phyloP scores from a whole-genome alignment of 2,329 filamentous ascomycete genomes.

The Exserohilum rostratum region DNA sequence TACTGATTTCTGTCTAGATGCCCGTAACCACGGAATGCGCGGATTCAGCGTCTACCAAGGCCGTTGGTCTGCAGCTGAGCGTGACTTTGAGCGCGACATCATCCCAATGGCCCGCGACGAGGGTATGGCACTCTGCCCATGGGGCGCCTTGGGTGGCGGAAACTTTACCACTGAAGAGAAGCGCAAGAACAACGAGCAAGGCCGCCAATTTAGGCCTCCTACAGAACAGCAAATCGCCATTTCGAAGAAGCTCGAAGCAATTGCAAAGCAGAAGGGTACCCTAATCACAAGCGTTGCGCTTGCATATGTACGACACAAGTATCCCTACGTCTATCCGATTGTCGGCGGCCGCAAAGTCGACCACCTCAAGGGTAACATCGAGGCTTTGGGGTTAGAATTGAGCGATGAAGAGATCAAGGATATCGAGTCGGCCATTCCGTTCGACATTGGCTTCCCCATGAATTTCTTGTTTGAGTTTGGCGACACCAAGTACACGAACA shows the following conservation, averaged over 20 bases:
- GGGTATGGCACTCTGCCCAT: conserved; percentile 66
- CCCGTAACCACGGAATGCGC: conserved; percentile 70
- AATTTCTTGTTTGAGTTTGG: conserved; percentile 50
- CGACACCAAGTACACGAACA: conserved; percentile 33
- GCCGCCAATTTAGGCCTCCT: conserved; percentile 46
- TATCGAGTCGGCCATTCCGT: conserved; percentile 59
- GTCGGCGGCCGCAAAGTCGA: conserved; percentile 74
- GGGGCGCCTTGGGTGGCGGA: conserved; percentile 60
- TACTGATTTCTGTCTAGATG: conserved; percentile 52
- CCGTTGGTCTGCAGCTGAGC: conserved; percentile 63
- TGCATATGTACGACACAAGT: conserved; percentile 74
- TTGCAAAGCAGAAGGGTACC: conserved; percentile 63
- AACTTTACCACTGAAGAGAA: conserved; percentile 48
- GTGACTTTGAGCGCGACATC: conserved; percentile 74
- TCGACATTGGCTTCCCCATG: conserved; percentile 63
- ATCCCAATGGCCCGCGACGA: conserved; percentile 68
- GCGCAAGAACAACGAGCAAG: conserved; percentile 38
- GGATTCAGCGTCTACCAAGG: conserved; percentile 75
- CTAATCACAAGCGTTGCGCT: conserved; percentile 67
- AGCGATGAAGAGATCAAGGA: conserved; percentile 60
- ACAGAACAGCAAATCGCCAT: conserved; percentile 59
- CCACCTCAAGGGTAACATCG: conserved; percentile 70
- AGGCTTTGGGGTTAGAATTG: conserved; percentile 59
- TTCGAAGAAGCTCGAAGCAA: conserved; percentile 63
- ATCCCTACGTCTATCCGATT: conserved; percentile 75